Evolutionary conservation across 73 alveolate genomes (phyloP), one percentile per base, ranked within the genome.

Genomic region (Paramecium tetraurelia): DNA sequence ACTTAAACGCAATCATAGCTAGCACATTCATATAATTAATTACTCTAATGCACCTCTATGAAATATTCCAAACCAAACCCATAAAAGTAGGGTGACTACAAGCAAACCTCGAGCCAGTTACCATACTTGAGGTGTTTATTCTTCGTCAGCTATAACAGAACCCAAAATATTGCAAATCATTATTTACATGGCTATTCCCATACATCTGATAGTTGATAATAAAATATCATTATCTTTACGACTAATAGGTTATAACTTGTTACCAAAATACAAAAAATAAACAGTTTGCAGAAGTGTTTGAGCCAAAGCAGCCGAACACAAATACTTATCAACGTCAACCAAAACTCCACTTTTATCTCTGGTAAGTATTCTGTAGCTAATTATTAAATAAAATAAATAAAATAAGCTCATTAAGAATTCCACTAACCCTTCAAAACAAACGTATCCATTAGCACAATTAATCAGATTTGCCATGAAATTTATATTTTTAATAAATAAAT

Each of bases 141-240:
- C 27, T 12, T 63, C 84, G 24, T 63, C 84, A 20, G 48, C 46
- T 31, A 63, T 10, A 33, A 63, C 31, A 12, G 84, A 27, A 31
- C 50, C 84, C 84, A 63, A 27, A 22, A 63, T 63, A 63, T 27
- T 63, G 46, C 84, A 63, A 63, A 63, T 22, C 84, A 24, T 63
- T 9, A 63, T 33, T 33, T 63, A 27, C 21, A 63, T 31, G 0
- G 84, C 84, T 33, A 63, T 63, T 27, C 84, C 84, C 16, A 63
- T 11, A 63, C 84, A 63, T 63, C 84, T 63, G 3, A 63, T 63
- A 27, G 84, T 63, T 31, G 84, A 63, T 63, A 63, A 63, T 63
- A 63, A 27, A 33, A 63, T 27, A 63, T 63, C 84, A 63, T 63
- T 63, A 63, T 63, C 84, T 63, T 31, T 5, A 12, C 10, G 11